These are phyloP conservation scores for Cyathus striatus DNA, from an alignment of 768 basidiomycete genomes.

Conservation along the genomic window DNA sequence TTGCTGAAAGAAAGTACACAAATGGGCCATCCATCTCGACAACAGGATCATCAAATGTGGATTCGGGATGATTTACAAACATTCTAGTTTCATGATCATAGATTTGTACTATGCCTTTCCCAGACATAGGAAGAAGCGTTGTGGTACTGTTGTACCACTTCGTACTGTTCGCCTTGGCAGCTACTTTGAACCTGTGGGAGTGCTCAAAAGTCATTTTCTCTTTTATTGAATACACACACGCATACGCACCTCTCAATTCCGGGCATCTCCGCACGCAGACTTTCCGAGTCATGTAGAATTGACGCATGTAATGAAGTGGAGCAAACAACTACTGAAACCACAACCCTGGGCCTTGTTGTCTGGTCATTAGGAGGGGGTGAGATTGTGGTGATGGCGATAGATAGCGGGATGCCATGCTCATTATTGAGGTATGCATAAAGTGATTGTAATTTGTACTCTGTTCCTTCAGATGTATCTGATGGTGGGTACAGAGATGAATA, in stretches of 20 bases:
- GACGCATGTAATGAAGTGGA: constrained; percentile 84
- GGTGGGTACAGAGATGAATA: constrained; percentile 75
- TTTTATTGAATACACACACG: neutral
- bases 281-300: constrained; percentile 80
- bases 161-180: constrained; percentile 69
- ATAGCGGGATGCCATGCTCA: constrained; percentile 34
- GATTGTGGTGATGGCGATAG: constrained; percentile 49
- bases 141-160: constrained; percentile 65
- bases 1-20: constrained; percentile 76
- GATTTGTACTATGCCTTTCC: constrained; percentile 39
- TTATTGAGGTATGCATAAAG: constrained; percentile 44
- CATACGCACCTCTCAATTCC: constrained; percentile 52
- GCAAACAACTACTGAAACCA: constrained; percentile 73
- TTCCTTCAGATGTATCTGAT: constrained; percentile 8
- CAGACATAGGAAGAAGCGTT: constrained; percentile 45
- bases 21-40: constrained; percentile 71
- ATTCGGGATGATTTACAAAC: constrained; percentile 40
- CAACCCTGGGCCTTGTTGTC: constrained; percentile 12
- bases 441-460: constrained; percentile 48
- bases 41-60: constrained; percentile 23
- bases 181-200: constrained; percentile 69
- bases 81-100: constrained; percentile 50
- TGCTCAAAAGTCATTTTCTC: neutral
- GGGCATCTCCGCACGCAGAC: constrained; percentile 61
- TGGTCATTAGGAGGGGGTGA: constrained; percentile 21